These are phyloP conservation scores for Penicillium sp. DNA, from an alignment of 2,329 filamentous ascomycete genomes.

Conservation along the genomic window DNA sequence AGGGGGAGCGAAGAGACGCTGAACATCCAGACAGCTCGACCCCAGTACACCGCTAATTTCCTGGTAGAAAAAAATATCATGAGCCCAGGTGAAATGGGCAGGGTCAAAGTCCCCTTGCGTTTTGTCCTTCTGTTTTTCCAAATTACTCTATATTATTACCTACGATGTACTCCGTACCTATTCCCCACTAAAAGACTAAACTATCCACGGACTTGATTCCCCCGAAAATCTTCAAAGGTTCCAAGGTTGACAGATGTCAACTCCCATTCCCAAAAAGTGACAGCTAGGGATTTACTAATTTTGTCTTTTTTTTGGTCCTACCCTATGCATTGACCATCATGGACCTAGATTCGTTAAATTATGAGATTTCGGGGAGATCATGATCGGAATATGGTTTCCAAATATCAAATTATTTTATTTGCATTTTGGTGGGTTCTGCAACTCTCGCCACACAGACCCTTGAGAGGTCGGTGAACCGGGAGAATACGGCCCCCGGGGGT, in stretches of 20 bases:
- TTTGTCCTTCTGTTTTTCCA: neutral
- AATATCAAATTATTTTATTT: neutral
- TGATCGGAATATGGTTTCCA: constrained; percentile 3
- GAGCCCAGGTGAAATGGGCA: neutral
- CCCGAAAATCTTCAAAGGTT: neutral
- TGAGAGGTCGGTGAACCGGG: constrained; percentile 13
- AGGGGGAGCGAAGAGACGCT: neutral
- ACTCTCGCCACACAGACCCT: constrained; percentile 8
- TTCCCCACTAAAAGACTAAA: neutral
- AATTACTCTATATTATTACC: neutral
- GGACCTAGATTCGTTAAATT: neutral
- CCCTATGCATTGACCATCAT: constrained; percentile 4
- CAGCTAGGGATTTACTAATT: neutral
- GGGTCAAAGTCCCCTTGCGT: constrained; percentile 1
- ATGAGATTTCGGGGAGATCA: neutral
- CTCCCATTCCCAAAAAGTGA: neutral
- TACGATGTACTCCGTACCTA: neutral
- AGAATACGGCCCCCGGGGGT: constrained; percentile 10
- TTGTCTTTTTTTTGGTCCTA: neutral
- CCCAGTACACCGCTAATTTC: constrained; percentile 7
- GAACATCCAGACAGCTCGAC: neutral
- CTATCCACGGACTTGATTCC: neutral
- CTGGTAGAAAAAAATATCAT: neutral
- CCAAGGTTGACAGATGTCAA: constrained; percentile 6
- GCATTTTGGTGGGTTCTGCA: constrained; percentile 3